Evolutionary conservation across 768 basidiomycete species (phyloP).

Genomic region (Guyanaporus albipodus): DNA sequence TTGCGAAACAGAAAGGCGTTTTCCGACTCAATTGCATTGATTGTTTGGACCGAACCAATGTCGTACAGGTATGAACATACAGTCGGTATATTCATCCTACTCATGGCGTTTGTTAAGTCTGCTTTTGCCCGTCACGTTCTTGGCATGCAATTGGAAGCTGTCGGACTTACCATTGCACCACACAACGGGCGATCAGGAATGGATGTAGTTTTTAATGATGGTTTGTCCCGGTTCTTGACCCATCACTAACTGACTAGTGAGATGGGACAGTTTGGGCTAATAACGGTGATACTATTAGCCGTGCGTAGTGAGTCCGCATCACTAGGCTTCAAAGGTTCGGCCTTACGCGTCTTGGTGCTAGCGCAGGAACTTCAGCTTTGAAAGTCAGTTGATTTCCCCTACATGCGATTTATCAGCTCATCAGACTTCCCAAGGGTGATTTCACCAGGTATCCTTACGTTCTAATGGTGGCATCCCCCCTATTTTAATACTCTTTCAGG

Average conservation of each 20-base stretch:
- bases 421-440: constrained; percentile 55
- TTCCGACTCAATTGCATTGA: constrained; percentile 96
- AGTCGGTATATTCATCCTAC: background rate
- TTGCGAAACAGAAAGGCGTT: constrained; percentile 81
- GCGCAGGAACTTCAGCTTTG: constrained; percentile 92
- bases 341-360: constrained; percentile 32
- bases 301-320: constrained; percentile 62
- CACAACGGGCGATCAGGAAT: constrained; percentile 54
- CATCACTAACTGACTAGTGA: background rate
- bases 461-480: background rate
- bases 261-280: constrained; percentile 83
- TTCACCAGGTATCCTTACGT: constrained; percentile 63
- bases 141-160: constrained; percentile 65
- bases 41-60: constrained; percentile 92
- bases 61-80: constrained; percentile 63
- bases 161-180: constrained; percentile 59
- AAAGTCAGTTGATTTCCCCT: constrained; percentile 53
- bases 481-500: constrained; percentile 37
- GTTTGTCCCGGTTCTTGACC: constrained; percentile 34
- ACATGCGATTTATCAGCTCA: constrained; percentile 1
- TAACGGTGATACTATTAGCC: constrained; percentile 93
- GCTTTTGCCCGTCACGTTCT: constrained; percentile 87
- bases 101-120: constrained; percentile 49
- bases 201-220: constrained; percentile 77
- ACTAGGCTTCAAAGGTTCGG: background rate